Base-by-base conservation (phyloP, 2,329 filamentous ascomycete species). In the Sporothrix euskadiensis region DNA sequence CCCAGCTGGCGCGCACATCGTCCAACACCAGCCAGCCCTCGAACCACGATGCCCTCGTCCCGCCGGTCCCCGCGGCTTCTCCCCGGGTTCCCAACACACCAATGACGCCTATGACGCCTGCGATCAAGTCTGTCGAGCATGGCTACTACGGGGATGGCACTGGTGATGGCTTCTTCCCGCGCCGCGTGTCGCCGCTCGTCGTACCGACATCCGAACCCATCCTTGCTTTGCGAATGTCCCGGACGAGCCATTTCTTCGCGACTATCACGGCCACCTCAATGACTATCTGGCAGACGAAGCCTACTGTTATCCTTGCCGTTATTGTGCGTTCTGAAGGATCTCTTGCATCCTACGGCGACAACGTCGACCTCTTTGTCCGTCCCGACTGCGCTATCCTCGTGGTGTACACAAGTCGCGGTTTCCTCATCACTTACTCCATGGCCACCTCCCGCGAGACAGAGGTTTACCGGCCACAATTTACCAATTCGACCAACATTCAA, bases 241-340 rank as follows among this genome's bases (percentile, higher is more conserved):
- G 94, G 61, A 91, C 88, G 73, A 94, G 94, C 56, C 91, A 94
- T 78, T 84, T 89, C 75, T 98, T 99, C 82, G 93, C 93, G 70
- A 94, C 94, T 65, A 93, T 98, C 79, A 98, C 95, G 0, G 84
- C 88, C 5, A 92, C 92, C 1, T 92, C 92, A 14, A 89, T 99
- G 81, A 94, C 92, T n/a, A 87, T 99, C 77, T 99, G 96, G 96
- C 96, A 99, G 83, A 95, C 93, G 72, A 95, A 95, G 92, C 96
- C 96, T 68, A 94, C 94, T 71, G 94, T 94, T 32, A 89, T 98
- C 41, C 88, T 98, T 71, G 94, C 94, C 74, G 89, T 94, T 35
- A 90, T 98, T 66, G 87, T 94, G 74, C 92, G 96, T 76, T 98
- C 96, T 68, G 84, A 88, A 70, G 86, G 89, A 49, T 99, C 96